Conservation (phyloP, 2,329 filamentous ascomycete species). For the Didymella glomerata region DNA sequence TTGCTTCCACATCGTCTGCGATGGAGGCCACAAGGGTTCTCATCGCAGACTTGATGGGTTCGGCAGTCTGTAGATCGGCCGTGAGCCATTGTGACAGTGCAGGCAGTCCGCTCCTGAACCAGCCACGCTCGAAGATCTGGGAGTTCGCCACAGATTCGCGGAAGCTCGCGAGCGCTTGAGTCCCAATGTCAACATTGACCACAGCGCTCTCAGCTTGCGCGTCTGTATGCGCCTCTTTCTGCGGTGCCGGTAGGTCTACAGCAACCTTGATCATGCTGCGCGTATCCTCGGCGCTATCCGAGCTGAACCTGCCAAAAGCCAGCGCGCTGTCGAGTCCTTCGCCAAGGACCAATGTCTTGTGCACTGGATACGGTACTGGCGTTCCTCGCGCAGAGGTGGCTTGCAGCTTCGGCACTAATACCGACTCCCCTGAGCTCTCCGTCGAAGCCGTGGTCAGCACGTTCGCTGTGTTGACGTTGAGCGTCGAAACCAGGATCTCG, state of each 20-base stretch:
- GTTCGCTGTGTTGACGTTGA: slow-evolving; percentile 56
- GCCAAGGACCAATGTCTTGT: slow-evolving; percentile 78
- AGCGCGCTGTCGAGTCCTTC: slow-evolving; percentile 75
- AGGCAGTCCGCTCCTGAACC: slow-evolving; percentile 76
- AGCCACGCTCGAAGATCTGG: slow-evolving; percentile 74
- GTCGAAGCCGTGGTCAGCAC: slow-evolving; percentile 36
- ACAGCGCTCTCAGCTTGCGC: slow-evolving; percentile 39
- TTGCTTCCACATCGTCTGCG: slow-evolving; percentile 62
- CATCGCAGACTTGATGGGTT: slow-evolving; percentile 70
- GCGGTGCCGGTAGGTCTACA: slow-evolving; percentile 63
- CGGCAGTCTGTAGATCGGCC: slow-evolving; percentile 46
- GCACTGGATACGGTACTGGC: slow-evolving; percentile 80
- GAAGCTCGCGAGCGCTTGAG: slow-evolving; percentile 70
- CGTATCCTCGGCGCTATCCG: slow-evolving; percentile 49
- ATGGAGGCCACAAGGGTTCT: slow-evolving; percentile 73
- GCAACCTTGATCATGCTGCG: slow-evolving; percentile 62
- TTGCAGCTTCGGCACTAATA: slow-evolving; percentile 78
- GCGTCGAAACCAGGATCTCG: slow-evolving; percentile 67
- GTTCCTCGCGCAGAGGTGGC: slow-evolving; percentile 71
- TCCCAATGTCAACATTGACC: slow-evolving; percentile 71
- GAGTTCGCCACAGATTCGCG: slow-evolving; percentile 75
- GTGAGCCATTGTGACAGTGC: slow-evolving; percentile 71
- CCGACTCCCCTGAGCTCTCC: slow-evolving; percentile 65
- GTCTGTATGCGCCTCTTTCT: slow-evolving; percentile 46
- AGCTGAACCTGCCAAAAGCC: slow-evolving; percentile 55